Conservation (phyloP, 805 yeast genomes). For the Cyberlindnera mrakii region DNA sequence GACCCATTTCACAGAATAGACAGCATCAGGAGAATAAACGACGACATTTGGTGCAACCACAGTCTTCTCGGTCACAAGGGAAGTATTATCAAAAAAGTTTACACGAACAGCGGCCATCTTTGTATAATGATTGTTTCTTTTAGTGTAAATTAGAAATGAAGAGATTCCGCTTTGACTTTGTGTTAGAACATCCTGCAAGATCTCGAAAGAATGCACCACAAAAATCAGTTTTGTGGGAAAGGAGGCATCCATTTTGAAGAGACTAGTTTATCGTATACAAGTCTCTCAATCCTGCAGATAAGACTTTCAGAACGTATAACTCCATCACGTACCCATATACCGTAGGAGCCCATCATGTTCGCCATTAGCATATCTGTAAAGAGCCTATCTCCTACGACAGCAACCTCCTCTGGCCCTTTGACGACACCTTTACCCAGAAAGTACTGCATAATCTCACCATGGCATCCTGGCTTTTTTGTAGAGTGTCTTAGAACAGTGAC, state of each 20-base stretch:
- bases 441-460: slow-evolving; percentile 56
- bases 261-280: slow-evolving; percentile 11
- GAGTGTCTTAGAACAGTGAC: slow-evolving; percentile 65
- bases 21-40: slow-evolving; percentile 1
- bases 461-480: slow-evolving; percentile 80
- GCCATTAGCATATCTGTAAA: slow-evolving; percentile 94
- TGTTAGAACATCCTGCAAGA: no score
- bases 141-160: no score
- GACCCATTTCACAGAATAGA: slow-evolving; percentile 3
- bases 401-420: slow-evolving; percentile 53
- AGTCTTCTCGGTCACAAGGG: not conserved
- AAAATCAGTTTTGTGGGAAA: not conserved
- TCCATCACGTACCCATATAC: slow-evolving; percentile 81
- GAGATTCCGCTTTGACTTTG: no score
- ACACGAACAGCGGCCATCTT: no score
- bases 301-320: slow-evolving; percentile 48
- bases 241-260: not conserved
- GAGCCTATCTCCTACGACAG: slow-evolving; percentile 84
- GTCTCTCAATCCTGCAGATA: slow-evolving; percentile 50
- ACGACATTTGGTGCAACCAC: slow-evolving; percentile 1
- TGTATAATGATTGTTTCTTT: no score
- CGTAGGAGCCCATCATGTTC: slow-evolving; percentile 82
- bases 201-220: no score
- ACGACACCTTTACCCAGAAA: slow-evolving; percentile 42
- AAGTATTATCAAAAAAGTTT: not conserved